phyloP scores from a whole-genome alignment of 2,329 filamentous ascomycete species.

The Neoscytalidium dimidiatum region DNA sequence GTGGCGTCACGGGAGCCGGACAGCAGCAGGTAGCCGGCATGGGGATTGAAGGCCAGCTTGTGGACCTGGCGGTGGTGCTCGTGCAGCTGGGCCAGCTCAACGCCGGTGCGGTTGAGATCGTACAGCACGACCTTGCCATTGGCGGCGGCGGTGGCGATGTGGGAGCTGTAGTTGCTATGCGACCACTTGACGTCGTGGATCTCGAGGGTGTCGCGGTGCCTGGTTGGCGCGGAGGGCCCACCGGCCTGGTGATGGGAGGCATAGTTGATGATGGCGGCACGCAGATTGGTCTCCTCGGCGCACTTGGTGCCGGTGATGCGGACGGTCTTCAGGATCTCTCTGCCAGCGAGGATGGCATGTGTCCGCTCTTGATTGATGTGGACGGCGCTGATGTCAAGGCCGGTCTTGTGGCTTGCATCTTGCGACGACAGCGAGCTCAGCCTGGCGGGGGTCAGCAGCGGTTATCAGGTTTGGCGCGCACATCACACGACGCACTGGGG shows the following conservation, averaged over 20 bases:
- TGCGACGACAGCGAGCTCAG: constrained; percentile 52
- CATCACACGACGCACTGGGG: constrained; percentile 34
- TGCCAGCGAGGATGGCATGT: constrained; percentile 65
- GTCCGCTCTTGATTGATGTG: constrained; percentile 65
- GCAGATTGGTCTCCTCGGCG: constrained; percentile 65
- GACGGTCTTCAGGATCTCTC: constrained; percentile 67
- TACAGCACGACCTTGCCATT: constrained; percentile 68
- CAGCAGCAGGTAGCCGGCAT: constrained; percentile 60
- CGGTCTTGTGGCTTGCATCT: constrained; percentile 64
- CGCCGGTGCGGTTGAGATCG: constrained; percentile 61
- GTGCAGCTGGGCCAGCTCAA: constrained; percentile 63
- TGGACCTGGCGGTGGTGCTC: constrained; percentile 68
- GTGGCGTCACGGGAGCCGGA: constrained; percentile 67
- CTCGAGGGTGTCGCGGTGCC: constrained; percentile 60
- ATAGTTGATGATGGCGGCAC: constrained; percentile 60
- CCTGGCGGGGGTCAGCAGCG: constrained; percentile 26
- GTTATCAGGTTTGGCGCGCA: not conserved
- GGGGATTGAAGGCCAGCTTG: constrained; percentile 65
- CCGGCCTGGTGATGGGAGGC: constrained; percentile 51
- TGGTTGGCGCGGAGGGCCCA: constrained; percentile 45
- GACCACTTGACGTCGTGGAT: constrained; percentile 70
- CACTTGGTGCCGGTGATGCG: constrained; percentile 58
- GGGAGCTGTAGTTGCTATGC: constrained; percentile 60
- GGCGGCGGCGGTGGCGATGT: constrained; percentile 64
- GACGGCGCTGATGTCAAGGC: constrained; percentile 63